These are phyloP conservation scores for Biscogniauxia mediterranea DNA, from an alignment of 2,329 filamentous ascomycete species.

Conservation along the genomic window DNA sequence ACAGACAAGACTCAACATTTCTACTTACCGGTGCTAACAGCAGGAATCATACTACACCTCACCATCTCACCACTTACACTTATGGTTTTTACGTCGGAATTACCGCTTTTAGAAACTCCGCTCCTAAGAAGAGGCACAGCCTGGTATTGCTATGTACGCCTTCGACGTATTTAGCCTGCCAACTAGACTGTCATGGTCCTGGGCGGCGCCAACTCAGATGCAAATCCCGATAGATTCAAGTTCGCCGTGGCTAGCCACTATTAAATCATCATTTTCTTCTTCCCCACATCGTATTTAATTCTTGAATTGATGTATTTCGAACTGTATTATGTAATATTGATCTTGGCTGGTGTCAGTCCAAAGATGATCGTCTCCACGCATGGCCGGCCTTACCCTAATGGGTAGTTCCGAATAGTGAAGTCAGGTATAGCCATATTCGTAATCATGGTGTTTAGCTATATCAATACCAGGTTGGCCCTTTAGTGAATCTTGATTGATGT, in stretches of 20 bases:
- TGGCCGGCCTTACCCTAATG: background rate
- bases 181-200: background rate
- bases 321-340: background rate
- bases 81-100: conserved; percentile 7
- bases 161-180: background rate
- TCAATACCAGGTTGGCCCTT: background rate
- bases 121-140: background rate
- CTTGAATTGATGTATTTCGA: background rate
- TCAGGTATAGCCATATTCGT: background rate
- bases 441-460: background rate
- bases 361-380: background rate
- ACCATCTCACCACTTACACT: background rate
- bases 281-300: background rate
- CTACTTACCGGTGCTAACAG: background rate
- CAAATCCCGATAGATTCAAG: background rate
- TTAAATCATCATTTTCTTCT: background rate
- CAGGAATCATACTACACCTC: background rate
- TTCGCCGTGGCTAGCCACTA: background rate
- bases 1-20: background rate
- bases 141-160: conserved; percentile 8
- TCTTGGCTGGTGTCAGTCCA: background rate
- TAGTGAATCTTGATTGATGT: background rate
- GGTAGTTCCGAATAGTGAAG: background rate
- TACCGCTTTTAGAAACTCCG: conserved; percentile 17
- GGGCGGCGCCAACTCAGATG: background rate